A percentile compares a stretch with the other conserved stretches of the same genome.
Conservation (phyloP, 306 rosid genomes). For the Comarum palustre region DNA sequence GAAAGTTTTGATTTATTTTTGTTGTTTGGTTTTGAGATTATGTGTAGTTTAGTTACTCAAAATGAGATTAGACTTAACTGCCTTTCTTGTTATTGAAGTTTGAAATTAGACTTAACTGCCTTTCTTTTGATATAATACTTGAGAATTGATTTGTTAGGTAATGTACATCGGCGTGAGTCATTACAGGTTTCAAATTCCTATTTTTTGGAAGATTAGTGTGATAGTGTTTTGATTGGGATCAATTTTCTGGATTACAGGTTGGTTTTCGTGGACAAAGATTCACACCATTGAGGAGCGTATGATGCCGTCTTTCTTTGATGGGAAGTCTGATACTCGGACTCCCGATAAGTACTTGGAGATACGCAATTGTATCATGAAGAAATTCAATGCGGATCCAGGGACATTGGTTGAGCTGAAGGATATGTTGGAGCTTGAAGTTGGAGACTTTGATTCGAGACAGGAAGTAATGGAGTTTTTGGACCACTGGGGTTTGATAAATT, state of each 20-base stretch:
- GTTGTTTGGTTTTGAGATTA: neutral
- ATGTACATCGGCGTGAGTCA: neutral
- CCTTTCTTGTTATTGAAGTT: neutral
- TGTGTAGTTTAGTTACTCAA: neutral
- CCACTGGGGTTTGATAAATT: conserved; percentile 91
- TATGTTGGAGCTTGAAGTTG: conserved; percentile 67
- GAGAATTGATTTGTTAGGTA: neutral
- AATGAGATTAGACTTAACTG: neutral
- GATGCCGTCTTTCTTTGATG: conserved; percentile 71
- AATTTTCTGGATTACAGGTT: conserved; percentile 53
- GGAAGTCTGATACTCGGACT: conserved; percentile 54
- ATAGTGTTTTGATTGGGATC: neutral
- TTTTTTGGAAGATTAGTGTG: neutral
- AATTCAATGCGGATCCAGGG: conserved; percentile 56
- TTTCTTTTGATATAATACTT: neutral
- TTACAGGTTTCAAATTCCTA: neutral
- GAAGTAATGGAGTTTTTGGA: conserved; percentile 85
- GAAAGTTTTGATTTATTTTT: neutral
- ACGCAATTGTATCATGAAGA: conserved; percentile 75
- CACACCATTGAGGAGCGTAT: conserved; percentile 70
- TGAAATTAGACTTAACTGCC: neutral
- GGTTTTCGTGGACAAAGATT: conserved; percentile 77
- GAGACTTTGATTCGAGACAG: conserved; percentile 68
- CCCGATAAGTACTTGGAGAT: conserved; percentile 67
- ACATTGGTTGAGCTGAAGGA: conserved; percentile 61